phyloP scores from a whole-genome alignment of 768 basidiomycete genomes.

The Phlebiopsis gigantea region DNA sequence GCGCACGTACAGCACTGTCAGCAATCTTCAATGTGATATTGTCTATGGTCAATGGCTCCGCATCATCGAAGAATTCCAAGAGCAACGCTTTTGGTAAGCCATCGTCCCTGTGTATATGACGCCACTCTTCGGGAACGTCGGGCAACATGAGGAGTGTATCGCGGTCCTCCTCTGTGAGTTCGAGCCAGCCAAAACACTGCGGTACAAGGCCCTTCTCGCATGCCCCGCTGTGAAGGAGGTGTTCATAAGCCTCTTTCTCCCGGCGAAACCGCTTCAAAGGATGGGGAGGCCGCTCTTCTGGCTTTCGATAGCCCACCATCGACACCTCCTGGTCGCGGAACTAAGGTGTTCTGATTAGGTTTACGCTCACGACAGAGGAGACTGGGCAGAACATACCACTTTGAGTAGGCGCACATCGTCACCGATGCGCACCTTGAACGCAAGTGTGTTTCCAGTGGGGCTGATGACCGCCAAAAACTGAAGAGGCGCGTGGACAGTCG shows the following conservation, averaged over 20 bases:
- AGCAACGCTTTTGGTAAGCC: background rate
- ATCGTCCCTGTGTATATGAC: background rate
- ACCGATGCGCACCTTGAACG: background rate
- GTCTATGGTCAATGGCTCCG: background rate
- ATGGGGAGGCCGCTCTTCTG: background rate
- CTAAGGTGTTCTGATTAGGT: background rate
- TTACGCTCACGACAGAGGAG: background rate
- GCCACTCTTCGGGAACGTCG: background rate
- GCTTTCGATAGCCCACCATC: background rate
- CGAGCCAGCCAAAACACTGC: background rate
- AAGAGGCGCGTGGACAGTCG: background rate
- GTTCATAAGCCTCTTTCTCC: background rate
- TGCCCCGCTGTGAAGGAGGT: background rate
- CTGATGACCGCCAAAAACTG: background rate
- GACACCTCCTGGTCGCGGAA: background rate
- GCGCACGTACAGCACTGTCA: background rate
- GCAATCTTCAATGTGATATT: background rate
- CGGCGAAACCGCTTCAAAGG: background rate
- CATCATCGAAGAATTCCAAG: background rate
- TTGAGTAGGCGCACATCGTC: background rate
- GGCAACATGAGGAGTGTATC: background rate
- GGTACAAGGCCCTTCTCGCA: background rate
- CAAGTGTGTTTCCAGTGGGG: background rate
- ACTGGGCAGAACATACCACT: background rate
- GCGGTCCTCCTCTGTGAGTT: background rate